These are phyloP conservation scores for Calonectria ilicicola DNA, from an alignment of 2,329 filamentous ascomycete species.

Conservation along the genomic window DNA sequence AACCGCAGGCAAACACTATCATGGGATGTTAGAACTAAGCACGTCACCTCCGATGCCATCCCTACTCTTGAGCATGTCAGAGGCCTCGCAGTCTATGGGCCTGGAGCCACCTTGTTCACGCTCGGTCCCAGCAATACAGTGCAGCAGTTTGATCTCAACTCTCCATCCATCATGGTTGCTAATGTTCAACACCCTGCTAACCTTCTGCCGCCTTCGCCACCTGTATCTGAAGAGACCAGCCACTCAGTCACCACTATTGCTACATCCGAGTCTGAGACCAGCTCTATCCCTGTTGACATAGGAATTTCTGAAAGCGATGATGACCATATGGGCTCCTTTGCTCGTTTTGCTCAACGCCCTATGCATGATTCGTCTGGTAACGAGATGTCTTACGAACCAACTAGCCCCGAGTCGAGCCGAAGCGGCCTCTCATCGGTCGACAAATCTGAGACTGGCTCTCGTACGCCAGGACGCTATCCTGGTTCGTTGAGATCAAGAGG, in stretches of 20 bases:
- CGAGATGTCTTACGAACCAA: constrained; percentile 67
- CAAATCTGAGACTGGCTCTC: constrained; percentile 66
- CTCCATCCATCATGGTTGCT: constrained; percentile 81
- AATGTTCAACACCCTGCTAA: constrained; percentile 89
- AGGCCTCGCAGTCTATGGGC: constrained; percentile 88
- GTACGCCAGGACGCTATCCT: constrained; percentile 61
- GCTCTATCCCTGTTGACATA: constrained; percentile 67
- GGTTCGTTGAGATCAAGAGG: constrained; percentile 65
- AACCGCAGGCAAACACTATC: constrained; percentile 82
- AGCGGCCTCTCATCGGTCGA: constrained; percentile 72
- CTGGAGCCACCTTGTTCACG: constrained; percentile 92
- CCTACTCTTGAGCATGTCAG: constrained; percentile 85
- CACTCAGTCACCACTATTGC: constrained; percentile 60
- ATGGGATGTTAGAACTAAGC: constrained; percentile 98
- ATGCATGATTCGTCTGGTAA: constrained; percentile 70
- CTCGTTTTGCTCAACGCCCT: constrained; percentile 79
- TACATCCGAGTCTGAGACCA: constrained; percentile 66
- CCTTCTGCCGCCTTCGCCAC: constrained; percentile 82
- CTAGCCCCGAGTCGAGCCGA: constrained; percentile 74
- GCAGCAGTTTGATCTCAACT: constrained; percentile 95
- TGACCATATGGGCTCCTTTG: constrained; percentile 80
- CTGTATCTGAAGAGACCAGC: constrained; percentile 80
- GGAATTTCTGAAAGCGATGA: constrained; percentile 81
- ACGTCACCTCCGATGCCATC: constrained; percentile 90
- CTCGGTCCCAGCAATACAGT: constrained; percentile 88